These are phyloP conservation scores for Medicago lupulina DNA, from an alignment of 306 rosid genomes.

Conservation along the genomic window DNA sequence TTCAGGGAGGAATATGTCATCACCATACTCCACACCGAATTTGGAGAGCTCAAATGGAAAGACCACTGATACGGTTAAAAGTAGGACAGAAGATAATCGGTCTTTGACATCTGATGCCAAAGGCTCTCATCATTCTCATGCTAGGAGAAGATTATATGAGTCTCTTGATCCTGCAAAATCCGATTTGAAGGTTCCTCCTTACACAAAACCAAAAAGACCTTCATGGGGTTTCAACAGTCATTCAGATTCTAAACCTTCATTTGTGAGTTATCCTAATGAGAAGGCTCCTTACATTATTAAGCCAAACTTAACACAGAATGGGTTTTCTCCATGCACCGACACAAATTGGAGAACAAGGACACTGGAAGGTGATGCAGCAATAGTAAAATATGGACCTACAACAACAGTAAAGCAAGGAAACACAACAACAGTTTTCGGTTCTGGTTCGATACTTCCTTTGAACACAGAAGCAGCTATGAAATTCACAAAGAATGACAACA, in stretches of 20 bases:
- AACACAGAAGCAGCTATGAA: conserved; percentile 35
- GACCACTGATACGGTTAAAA: conserved; percentile 27
- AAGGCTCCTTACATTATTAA: conserved; percentile 9
- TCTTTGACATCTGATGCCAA: conserved; percentile 41
- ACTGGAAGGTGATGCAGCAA: conserved; percentile 26
- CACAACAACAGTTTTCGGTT: conserved; percentile 8
- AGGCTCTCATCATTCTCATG: conserved; percentile 41
- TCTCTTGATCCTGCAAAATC: conserved; percentile 54
- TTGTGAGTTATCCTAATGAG: conserved; percentile 34
- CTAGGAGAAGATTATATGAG: conserved; percentile 43
- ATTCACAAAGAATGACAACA: conserved; percentile 37
- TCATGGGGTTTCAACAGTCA: conserved; percentile 59
- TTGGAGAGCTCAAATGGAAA: conserved; percentile 37
- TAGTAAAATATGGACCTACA: conserved; percentile 15
- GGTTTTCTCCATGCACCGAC: conserved; percentile 24
- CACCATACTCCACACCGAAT: conserved; percentile 45
- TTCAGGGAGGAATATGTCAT: conserved; percentile 39
- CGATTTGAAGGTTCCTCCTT: conserved; percentile 48
- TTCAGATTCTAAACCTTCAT: conserved; percentile 55
- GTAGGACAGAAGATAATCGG: conserved; percentile 48
- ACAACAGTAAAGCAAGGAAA: conserved; percentile 30
- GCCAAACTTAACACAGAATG: conserved; percentile 21
- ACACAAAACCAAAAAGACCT: conserved; percentile 59
- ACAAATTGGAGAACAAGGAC: conserved; percentile 44
- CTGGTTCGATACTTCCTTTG: conserved; percentile 12